Evolutionary conservation across 2,329 filamentous ascomycete species (phyloP).

Genomic region (Periconia sp.): DNA sequence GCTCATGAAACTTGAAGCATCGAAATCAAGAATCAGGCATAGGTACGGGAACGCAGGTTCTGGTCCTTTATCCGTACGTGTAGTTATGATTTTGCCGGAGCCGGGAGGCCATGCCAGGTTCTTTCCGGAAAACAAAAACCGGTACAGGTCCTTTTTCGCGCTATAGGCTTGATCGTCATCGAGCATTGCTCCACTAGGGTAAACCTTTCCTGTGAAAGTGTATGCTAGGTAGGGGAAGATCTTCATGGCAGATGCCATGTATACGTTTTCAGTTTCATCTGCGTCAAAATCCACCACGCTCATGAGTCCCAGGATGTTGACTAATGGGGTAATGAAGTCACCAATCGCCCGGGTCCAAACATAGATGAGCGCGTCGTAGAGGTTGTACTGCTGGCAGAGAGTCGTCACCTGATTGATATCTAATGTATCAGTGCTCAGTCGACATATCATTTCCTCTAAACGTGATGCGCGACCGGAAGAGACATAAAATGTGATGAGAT

Average conservation of each 20-base stretch:
- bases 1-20: slow-evolving; percentile 89
- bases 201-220: slow-evolving; percentile 83
- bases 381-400: slow-evolving; percentile 84
- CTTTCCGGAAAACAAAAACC: slow-evolving; percentile 88
- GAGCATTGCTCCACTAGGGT: slow-evolving; percentile 80
- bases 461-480: slow-evolving; percentile 72
- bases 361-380: slow-evolving; percentile 95
- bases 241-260: slow-evolving; percentile 76
- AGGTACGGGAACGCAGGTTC: slow-evolving; percentile 86
- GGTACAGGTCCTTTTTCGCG: slow-evolving; percentile 88
- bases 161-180: slow-evolving; percentile 69
- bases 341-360: slow-evolving; percentile 90
- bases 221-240: slow-evolving; percentile 95
- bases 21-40: slow-evolving; percentile 80
- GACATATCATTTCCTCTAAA: slow-evolving; percentile 91
- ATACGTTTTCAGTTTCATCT: slow-evolving; percentile 61
- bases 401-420: slow-evolving; percentile 92
- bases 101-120: slow-evolving; percentile 73
- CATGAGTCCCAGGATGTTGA: slow-evolving; percentile 73
- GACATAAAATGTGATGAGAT: slow-evolving; percentile 80
- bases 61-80: slow-evolving; percentile 54
- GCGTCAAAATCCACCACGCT: slow-evolving; percentile 59
- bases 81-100: slow-evolving; percentile 62
- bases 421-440: slow-evolving; percentile 85
- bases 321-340: slow-evolving; percentile 89